A percentile compares a stretch with the other conserved stretches of the same genome.
phyloP scores from a whole-genome alignment of 345 rosid genomes.

The Arabidopsis thaliana region DNA sequence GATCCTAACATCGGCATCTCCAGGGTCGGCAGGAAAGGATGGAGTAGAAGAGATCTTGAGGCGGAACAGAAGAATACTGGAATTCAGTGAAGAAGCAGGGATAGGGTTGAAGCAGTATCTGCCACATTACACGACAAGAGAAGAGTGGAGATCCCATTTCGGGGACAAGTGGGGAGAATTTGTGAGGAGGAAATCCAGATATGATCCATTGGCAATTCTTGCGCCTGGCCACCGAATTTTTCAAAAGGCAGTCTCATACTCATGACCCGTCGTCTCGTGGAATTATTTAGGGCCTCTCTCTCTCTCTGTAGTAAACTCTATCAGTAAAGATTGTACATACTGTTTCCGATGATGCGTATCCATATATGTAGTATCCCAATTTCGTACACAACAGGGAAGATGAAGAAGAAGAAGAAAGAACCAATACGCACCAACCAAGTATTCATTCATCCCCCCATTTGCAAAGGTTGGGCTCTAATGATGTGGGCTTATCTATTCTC shows the following conservation, averaged over 20 bases:
- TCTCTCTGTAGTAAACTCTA: neutral
- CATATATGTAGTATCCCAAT: neutral
- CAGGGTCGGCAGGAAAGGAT: conserved; percentile 59
- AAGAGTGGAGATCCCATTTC: conserved; percentile 85
- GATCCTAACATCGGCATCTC: conserved; percentile 82
- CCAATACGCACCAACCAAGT: too few species aligned
- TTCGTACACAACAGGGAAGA: too few species aligned
- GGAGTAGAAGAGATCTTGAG: conserved; percentile 70
- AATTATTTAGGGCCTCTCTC: too few species aligned
- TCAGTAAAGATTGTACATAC: neutral
- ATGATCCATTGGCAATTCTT: conserved; percentile 87
- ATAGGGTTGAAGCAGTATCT: conserved; percentile 87
- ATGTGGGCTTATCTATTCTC: neutral
- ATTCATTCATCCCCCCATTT: neutral
- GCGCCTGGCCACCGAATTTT: conserved; percentile 95
- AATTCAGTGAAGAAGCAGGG: conserved; percentile 60
- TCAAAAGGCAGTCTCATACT: conserved; percentile 56
- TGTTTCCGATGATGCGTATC: neutral
- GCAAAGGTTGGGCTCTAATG: neutral
- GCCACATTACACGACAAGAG: conserved; percentile 77
- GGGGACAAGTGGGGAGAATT: conserved; percentile 77
- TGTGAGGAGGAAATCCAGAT: conserved; percentile 67
- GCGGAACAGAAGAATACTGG: conserved; percentile 71
- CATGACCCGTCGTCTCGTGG: conserved; percentile 40
- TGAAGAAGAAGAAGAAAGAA: too few species aligned